Base-by-base conservation (phyloP, 2,329 filamentous ascomycete genomes). In the Geosmithia putterillii region DNA sequence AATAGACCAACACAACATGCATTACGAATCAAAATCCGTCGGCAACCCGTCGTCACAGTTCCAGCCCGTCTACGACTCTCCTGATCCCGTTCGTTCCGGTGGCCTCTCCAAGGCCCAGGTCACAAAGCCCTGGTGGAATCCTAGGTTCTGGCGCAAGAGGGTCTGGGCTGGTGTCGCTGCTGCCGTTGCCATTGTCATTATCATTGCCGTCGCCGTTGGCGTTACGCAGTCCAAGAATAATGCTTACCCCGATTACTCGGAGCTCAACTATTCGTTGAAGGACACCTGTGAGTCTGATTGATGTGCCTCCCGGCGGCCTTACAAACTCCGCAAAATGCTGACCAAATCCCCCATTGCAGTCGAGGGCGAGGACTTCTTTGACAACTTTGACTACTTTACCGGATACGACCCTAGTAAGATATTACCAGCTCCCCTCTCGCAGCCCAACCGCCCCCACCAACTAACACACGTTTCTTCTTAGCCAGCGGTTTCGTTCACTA, bases 401-500 rank as follows among this genome's bases (percentile, higher is more conserved):
- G 69, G 63, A 46, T 71, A 63, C 41, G 73, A 76, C 44, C 71
- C 70, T 3, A 56, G 66, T 67, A 53, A 44, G 61, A 44, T 9
- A 6, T 14, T 18, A 12, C 5, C 42, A 10, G 2, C 4, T 14
- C 20, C 17, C 2, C n/a, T n/a, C 8, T 14, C 6, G 12, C 12
- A 25, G 36, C 28, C 10, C 28, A 32, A 32, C 15, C n/a, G 10
- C 10, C 28, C 28, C 15, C 28, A 9, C 28, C 28, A 32, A 32
- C 43, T 44, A 14, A 45, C 40, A 15, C 28, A 32, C 10, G 14
- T 19, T n/a, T n/a, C n/a, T n/a, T 6, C 38, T 17, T 18, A 64
- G 65, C 71, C 10, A 44, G 55, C 5, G 73, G 73, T 1, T 71
- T 71, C 44, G 71, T 76, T 12, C 71, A 76, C 49, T 76, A 76